Percentiles rank a stretch among this genome's conserved stretches.
phyloP scores from a whole-genome alignment of 179 eudicot species.

The Camellia oleifera region DNA sequence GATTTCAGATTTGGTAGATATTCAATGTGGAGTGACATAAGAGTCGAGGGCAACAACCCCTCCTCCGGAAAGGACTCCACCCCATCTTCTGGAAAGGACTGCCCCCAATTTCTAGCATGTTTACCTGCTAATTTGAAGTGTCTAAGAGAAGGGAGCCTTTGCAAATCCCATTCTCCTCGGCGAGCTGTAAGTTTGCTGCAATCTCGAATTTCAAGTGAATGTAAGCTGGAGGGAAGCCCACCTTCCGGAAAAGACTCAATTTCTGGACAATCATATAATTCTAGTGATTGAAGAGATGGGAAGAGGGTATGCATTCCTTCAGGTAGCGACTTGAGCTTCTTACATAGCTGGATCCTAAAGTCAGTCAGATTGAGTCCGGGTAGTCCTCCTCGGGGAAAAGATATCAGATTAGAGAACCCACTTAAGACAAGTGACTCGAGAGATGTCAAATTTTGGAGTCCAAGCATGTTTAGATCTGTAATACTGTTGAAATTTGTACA shows the following conservation, averaged over 20 bases:
- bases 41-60: neutral
- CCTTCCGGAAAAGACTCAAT: neutral
- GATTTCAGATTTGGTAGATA: constrained; percentile 8
- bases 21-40: constrained; percentile 10
- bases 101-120: too few relatives aligned
- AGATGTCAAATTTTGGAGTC: neutral
- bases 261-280: neutral
- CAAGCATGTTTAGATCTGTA: neutral
- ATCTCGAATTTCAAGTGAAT: too few relatives aligned
- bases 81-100: too few relatives aligned
- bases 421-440: neutral
- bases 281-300: neutral
- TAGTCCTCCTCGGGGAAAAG: constrained; percentile 12
- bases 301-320: constrained; percentile 5
- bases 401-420: neutral
- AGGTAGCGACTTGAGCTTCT: constrained; percentile 19
- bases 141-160: too few relatives aligned
- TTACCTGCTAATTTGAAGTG: too few relatives aligned
- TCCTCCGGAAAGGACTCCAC: neutral
- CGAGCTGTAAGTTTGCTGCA: too few relatives aligned
- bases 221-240: too few relatives aligned
- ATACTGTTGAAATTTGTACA: neutral
- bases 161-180: too few relatives aligned
- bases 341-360: neutral
- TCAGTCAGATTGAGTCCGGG: neutral